Evolutionary conservation across 345 rosid species (phyloP), one percentile per base, ranked within the genome.

Genomic region (Litchi chinensis): DNA sequence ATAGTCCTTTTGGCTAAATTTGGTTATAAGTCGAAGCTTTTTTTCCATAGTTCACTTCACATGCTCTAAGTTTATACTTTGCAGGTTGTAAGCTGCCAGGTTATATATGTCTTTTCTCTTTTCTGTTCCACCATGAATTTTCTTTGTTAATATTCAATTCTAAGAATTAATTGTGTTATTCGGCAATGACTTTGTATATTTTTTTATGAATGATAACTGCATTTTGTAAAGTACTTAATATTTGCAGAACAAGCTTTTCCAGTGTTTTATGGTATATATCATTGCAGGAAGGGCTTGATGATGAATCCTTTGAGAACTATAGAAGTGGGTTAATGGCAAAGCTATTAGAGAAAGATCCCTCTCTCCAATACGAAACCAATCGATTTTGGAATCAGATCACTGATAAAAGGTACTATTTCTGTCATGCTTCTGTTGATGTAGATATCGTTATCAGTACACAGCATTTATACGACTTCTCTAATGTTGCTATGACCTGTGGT

Each of bases 281-380:
- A 76, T 73, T 88, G 85, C 90, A 94, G 97, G 86, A 81, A 82
- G 88, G 87, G 70, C 92, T 94, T 52, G 95, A 96, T 82, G 91
- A 91, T 68, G 84, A 90, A 76, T 85, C 97, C 13, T 94, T 89
- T 76, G 93, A 90, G 79, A 87, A 85, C 80, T 96, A 94, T 79
- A 87, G 76, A 83, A 88, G 88, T 79, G 99, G 99, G 78, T 74
- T 96, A 86, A 81, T 86, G 75, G 91, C 93, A 22, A 94, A 86
- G 83, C 87, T 96, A 72, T 86, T 94, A 89, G 95, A 93, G 80
- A 96, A 93, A 81, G 98, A 96, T 81, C 95, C 95, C 22, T 96
- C 97, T 52, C 90, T 96, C 70, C 71, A 84, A 66, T 89, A 91
- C 43, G 97, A 96, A 83, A 88, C 97, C 63, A 86, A 89, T 85